phyloP scores from a whole-genome alignment of 225 moss, liverwort and hornwort species.

The Asterella californica region DNA sequence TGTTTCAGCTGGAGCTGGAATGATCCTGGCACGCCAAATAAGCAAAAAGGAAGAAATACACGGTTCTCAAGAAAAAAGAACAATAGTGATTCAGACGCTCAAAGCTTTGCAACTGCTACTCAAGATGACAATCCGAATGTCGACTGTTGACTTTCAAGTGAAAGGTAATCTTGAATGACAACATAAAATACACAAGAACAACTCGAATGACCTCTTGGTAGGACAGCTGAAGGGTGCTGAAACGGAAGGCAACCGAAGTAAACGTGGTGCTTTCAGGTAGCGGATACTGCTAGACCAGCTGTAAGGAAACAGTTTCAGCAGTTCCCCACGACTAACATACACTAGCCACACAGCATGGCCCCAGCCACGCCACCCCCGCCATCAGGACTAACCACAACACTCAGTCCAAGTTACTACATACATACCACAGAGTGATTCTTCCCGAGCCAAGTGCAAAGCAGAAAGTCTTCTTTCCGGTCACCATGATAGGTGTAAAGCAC shows the following conservation, averaged over 20 bases:
- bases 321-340: neutral
- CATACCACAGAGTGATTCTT: conserved; percentile 60
- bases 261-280: neutral
- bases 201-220: neutral
- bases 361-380: neutral
- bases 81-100: neutral
- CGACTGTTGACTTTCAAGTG: no score
- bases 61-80: neutral
- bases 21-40: neutral
- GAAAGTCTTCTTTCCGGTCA: conserved; percentile 79
- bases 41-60: neutral
- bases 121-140: neutral
- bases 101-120: neutral
- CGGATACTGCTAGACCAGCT: neutral
- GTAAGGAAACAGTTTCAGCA: neutral
- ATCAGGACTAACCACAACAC: neutral
- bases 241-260: neutral
- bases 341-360: neutral
- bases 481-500: conserved; percentile 81
- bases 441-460: conserved; percentile 86
- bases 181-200: no score
- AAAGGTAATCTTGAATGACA: no score
- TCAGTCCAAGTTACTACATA: neutral
- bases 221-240: neutral
- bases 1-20: neutral